Conservation (phyloP, 1,284 basidiomycete genomes). For the Ganoderma lingzhi region DNA sequence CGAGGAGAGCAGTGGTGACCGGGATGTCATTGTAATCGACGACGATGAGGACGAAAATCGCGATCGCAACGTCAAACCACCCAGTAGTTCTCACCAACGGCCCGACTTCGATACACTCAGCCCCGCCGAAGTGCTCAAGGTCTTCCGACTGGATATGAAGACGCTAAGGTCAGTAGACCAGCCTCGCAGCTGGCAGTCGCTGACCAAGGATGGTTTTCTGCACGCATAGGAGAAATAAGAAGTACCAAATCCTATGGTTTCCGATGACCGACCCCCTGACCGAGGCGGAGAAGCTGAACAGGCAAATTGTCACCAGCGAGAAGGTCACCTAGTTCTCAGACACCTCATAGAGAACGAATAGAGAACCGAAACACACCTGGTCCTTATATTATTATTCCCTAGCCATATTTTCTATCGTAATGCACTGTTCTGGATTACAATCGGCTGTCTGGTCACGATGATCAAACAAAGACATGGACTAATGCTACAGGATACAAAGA, state of each 20-base stretch:
- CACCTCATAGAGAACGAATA: neutral
- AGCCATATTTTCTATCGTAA: neutral
- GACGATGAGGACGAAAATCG: slow-evolving; percentile 42
- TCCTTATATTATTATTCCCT: too few species aligned
- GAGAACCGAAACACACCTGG: neutral
- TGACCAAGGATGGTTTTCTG: neutral
- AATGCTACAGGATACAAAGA: neutral
- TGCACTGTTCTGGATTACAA: neutral
- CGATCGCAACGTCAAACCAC: slow-evolving; percentile 1
- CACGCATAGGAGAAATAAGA: slow-evolving; percentile 52
- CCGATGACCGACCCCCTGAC: slow-evolving; percentile 66
- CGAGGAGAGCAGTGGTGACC: slow-evolving; percentile 28
- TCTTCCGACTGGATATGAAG: slow-evolving; percentile 57
- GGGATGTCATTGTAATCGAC: slow-evolving; percentile 48
- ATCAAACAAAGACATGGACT: neutral
- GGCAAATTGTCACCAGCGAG: slow-evolving; percentile 62
- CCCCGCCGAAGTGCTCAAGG: slow-evolving; percentile 48
- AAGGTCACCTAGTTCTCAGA: slow-evolving; percentile 18
- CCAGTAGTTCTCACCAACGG: neutral
- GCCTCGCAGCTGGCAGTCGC: neutral
- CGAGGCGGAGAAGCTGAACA: slow-evolving; percentile 53
- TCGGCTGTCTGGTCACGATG: neutral
- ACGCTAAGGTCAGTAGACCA: slow-evolving; percentile 54
- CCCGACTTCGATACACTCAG: slow-evolving; percentile 37
- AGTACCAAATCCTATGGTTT: slow-evolving; percentile 78